Base-by-base conservation (phyloP, 83 land plant genomes). In the Thuja plicata region DNA sequence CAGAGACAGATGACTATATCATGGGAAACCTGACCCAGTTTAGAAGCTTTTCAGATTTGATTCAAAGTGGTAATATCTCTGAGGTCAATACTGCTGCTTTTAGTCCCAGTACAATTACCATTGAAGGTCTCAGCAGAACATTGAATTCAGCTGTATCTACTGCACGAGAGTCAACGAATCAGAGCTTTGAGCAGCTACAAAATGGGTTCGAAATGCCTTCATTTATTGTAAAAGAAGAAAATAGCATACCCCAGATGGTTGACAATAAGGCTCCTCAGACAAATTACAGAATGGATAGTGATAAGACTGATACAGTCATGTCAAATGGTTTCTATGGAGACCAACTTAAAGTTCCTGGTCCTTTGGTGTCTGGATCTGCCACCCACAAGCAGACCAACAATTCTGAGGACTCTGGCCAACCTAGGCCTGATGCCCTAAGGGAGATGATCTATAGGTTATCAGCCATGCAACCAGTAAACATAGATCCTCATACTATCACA, bases 401-500 rank as follows among this genome's bases (percentile, higher is more conserved):
- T 84, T 46, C 30, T 43, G 52, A 48, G 19, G 86, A 48, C 19
- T 48, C 52, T 84, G 86, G 21, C 16, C 19, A 45, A 48, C 3
- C 7, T n/a, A 48, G 55, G 37, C 13, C 32, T 3, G 87, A 66
- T 37, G 93, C 91, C 50, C 87, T 92, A 91, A 92, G 88, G 87
- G 93, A 92, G 82, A 88, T 92, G 93, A 90, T 92, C 88, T 92
- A 87, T 88, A 90, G 66, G 89, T 87, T 92, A 8, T 91, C 93
- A n/a, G 90, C 90, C 50, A 92, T 92, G 93, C 93, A 92, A 85
- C 93, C 93, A 13, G 91, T 92, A 87, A 85, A 90, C 90, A 89
- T 92, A 41, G 93, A 92, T 50, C 93, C 93, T 3, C n/a, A 85
- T 43, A 88, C 93, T 12, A 84, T 92, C 43, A 84, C 48, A 34